Percentiles rank a stretch among this genome's conserved stretches.
Evolutionary conservation across 140 eudicot species (phyloP).

Genomic region (Oenanthe javanica): DNA sequence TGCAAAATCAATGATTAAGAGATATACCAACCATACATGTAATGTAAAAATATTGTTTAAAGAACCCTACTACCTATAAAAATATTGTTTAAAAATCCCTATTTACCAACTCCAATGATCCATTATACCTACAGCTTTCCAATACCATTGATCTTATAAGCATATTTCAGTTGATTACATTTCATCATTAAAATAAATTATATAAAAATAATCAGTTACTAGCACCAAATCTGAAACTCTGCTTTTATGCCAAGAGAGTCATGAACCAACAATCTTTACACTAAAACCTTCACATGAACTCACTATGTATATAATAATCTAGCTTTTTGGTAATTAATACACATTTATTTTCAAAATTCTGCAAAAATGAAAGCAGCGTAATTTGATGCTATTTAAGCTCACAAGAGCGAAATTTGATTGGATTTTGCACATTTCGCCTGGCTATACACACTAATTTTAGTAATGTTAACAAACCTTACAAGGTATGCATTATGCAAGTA

Average conservation of each 20-base stretch:
- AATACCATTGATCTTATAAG: conserved; percentile 1
- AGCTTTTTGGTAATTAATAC: neutral
- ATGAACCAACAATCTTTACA: neutral
- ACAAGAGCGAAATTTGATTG: neutral
- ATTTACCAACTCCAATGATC: neutral
- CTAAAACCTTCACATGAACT: neutral
- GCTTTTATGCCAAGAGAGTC: neutral
- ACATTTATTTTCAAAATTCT: neutral
- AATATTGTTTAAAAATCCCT: too few relatives aligned
- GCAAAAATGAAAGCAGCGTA: neutral
- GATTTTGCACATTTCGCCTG: neutral
- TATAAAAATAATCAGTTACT: neutral
- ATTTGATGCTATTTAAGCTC: neutral
- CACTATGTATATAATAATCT: neutral
- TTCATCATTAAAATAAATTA: neutral
- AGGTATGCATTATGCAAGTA: neutral
- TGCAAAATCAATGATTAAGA: conserved; percentile 25
- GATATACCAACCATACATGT: neutral
- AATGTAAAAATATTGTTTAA: neutral
- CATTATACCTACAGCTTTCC: neutral
- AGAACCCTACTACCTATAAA: too few relatives aligned
- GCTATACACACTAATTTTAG: neutral
- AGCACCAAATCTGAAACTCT: neutral
- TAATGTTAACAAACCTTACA: neutral
- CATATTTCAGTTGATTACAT: neutral